A percentile compares a stretch with the other conserved stretches of the same genome.
These are phyloP conservation scores for Phaeosphaeriaceae sp. DNA, from an alignment of 2,329 filamentous ascomycete species.

Conservation along the genomic window DNA sequence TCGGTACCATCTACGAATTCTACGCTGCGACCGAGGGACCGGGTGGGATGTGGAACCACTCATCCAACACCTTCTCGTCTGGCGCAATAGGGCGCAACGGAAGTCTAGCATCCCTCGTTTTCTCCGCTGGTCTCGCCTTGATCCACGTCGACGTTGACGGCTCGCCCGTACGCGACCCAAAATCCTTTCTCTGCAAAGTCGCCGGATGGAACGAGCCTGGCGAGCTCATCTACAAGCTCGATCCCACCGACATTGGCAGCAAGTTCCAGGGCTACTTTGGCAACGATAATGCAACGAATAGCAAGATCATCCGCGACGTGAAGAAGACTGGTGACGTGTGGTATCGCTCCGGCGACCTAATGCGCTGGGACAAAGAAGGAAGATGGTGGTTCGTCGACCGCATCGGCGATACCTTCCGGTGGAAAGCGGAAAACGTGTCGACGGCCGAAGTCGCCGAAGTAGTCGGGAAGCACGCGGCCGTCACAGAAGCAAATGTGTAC, in stretches of 20 bases:
- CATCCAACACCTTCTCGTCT: conserved; percentile 62
- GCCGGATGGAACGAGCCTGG: conserved; percentile 69
- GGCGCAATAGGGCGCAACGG: conserved; percentile 76
- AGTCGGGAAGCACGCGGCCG: conserved; percentile 45
- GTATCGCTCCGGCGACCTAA: conserved; percentile 47
- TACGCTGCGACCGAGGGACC: conserved; percentile 60
- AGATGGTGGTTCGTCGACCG: conserved; percentile 49
- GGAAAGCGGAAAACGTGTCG: conserved; percentile 55
- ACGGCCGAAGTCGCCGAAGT: conserved; percentile 54
- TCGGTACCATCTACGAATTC: conserved; percentile 47
- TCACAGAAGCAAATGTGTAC: conserved; percentile 55
- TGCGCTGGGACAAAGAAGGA: conserved; percentile 40
- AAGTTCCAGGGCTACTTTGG: conserved; percentile 70
- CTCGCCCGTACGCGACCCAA: conserved; percentile 67
- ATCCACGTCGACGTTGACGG: conserved; percentile 72
- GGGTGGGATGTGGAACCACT: conserved; percentile 61
- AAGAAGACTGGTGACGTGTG: conserved; percentile 46
- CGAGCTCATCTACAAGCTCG: conserved; percentile 65
- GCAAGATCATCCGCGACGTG: conserved; percentile 44
- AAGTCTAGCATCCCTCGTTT: conserved; percentile 59
- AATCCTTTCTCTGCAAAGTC: conserved; percentile 70
- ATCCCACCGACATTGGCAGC: conserved; percentile 52
- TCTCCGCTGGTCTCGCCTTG: conserved; percentile 63
- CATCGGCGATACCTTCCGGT: conserved; percentile 49
- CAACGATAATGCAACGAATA: conserved; percentile 40